Evolutionary conservation across 73 alveolate genomes (phyloP).

Genomic region (Uronychia setigera): DNA sequence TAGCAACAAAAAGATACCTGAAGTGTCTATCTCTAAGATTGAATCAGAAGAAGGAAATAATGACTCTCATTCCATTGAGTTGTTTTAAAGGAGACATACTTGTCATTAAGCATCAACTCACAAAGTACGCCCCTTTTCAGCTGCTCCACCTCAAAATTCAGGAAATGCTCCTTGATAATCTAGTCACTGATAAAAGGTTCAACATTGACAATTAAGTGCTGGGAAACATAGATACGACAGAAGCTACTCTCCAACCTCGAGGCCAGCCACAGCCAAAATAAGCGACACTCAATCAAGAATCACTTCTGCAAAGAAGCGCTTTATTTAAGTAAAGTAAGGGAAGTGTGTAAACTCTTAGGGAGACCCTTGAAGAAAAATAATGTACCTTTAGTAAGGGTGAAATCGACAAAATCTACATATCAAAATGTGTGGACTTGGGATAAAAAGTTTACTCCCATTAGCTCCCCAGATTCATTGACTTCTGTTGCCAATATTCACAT

Average conservation of each 20-base stretch:
- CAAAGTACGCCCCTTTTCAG: too few relatives aligned
- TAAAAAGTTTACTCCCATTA: not conserved
- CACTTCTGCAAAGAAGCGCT: too few relatives aligned
- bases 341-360: not conserved
- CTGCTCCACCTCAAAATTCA: too few relatives aligned
- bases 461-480: not conserved
- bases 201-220: not conserved
- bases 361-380: not conserved
- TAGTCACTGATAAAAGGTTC: too few relatives aligned
- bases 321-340: not conserved
- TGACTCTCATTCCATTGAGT: too few relatives aligned
- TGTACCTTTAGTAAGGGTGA: not conserved
- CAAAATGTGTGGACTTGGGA: not conserved
- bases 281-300: too few relatives aligned
- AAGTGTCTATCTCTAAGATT: too few relatives aligned
- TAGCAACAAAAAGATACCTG: too few relatives aligned
- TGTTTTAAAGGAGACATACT: too few relatives aligned
- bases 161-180: too few relatives aligned
- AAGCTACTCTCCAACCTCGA: not conserved
- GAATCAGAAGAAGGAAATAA: too few relatives aligned
- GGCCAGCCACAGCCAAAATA: not conserved
- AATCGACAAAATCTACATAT: not conserved
- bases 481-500: not conserved
- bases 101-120: too few relatives aligned
- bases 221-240: not conserved